Base-by-base conservation (phyloP, 768 basidiomycete species). In the Auriscalpium orientale region DNA sequence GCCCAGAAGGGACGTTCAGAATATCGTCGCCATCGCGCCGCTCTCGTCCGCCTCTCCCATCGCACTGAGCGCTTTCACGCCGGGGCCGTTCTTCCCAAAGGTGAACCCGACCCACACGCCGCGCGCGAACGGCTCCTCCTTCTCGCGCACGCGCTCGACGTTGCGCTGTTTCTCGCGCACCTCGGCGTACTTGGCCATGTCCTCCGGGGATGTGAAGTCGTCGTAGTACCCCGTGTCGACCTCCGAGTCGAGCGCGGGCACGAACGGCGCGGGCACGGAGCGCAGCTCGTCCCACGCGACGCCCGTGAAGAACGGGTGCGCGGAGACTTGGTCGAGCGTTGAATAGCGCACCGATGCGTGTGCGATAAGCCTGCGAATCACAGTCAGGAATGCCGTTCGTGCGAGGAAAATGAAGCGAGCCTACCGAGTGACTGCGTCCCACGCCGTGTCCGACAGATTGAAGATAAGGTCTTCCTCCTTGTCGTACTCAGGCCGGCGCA, bases 121-220 rank as follows among this genome's bases (percentile, higher is more conserved):
- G 49, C 91, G 74, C 2, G 77, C 69, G 62, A 79, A 72, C 3
- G 77, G 69, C 57, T 91, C 90, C 4, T 90, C 91, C 69, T 89
- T 89, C 75, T 98, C 95, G 70, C 80, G 84, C 16, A 98, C 90
- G 55, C 80, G 81, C 22, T 95, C 95, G 22, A 99, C 95, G 67
- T 98, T 95, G 65, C 74, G 76, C 72, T 98, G 94, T 72, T 98
- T 99, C 76, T 97, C 97, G 71, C 89, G 83, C 8, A 99, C 97
- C 70, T 99, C 95, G 11, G 95, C 92, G 67, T 98, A 98, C 74
- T 98, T 98, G 50, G 91, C 93, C 95, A 98, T 98, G 67, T 98
- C 95, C 56, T 95, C 91, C 4, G 80, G 74, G 4, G 81, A 87
- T 2, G 86, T 86, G 68, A 94, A 94, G 67, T 93, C 91, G 63